These are phyloP conservation scores for Massarina eburnea DNA, from an alignment of 2,329 filamentous ascomycete species.

Conservation along the genomic window DNA sequence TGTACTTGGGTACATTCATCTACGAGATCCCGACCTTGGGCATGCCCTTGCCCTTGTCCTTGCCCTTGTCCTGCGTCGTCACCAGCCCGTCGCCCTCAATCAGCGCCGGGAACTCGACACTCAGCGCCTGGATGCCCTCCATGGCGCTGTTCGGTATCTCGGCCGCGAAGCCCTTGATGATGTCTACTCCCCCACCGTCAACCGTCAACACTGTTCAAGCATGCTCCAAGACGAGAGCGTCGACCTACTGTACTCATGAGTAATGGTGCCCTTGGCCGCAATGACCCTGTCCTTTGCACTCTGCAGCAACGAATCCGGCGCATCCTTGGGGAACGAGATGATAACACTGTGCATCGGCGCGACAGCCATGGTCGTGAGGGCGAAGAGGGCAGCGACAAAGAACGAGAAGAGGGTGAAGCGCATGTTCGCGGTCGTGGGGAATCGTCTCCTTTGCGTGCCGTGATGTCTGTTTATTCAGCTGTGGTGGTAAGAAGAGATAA, in stretches of 20 bases:
- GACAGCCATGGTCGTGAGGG: constrained; percentile 54
- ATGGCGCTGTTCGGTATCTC: constrained; percentile 70
- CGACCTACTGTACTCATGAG: constrained; percentile 67
- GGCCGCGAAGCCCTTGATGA: constrained; percentile 73
- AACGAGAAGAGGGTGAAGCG: constrained; percentile 62
- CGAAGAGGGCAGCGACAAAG: constrained; percentile 61
- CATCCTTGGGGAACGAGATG: constrained; percentile 72
- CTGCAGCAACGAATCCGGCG: constrained; percentile 67
- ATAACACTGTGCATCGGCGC: constrained; percentile 70
- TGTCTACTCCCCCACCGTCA: constrained; percentile 10
- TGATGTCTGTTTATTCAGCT: background rate
- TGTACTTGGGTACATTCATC: no score
- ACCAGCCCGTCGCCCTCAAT: constrained; percentile 80
- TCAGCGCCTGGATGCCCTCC: constrained; percentile 65
- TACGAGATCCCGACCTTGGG: constrained; percentile 6
- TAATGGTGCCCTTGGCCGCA: constrained; percentile 69
- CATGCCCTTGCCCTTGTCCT: no score
- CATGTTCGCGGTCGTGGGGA: constrained; percentile 54
- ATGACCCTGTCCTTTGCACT: constrained; percentile 72
- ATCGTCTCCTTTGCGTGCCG: background rate
- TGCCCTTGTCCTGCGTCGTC: constrained; percentile 37
- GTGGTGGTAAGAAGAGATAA: background rate
- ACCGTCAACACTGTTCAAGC: constrained; percentile 27
- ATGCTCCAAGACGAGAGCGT: background rate
- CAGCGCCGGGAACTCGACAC: constrained; percentile 60